Conservation (phyloP, 768 basidiomycete species). For the Russula virescens region DNA sequence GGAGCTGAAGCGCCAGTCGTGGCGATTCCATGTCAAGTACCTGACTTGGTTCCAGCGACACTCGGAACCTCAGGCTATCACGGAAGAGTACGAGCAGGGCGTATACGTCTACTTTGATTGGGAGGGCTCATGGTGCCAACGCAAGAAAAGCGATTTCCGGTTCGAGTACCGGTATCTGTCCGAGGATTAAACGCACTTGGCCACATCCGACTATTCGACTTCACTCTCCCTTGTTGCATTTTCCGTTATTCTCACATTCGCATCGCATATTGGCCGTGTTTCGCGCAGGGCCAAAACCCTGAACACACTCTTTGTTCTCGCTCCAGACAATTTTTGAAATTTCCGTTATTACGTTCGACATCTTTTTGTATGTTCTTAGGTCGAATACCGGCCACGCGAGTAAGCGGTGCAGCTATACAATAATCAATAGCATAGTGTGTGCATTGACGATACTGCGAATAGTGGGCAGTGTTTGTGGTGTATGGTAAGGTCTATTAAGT, state of each 20-base stretch:
- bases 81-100: conserved; percentile 98
- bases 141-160: conserved; percentile 97
- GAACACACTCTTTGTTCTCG: conserved; percentile 2
- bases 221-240: background rate
- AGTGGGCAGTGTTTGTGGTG: background rate
- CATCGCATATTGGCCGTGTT: conserved; percentile 3
- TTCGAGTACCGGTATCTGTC: conserved; percentile 95
- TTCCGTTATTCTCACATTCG: background rate
- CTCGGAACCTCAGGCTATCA: conserved; percentile 96
- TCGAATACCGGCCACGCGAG: background rate
- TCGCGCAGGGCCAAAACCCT: background rate
- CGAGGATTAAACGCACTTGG: conserved; percentile 54
- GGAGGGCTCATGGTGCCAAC: conserved; percentile 98
- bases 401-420: conserved; percentile 12
- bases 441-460: background rate
- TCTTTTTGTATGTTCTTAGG: conserved; percentile 16
- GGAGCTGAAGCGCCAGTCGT: conserved; percentile 94
- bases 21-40: conserved; percentile 99
- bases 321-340: background rate
- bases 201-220: too few relatives aligned
- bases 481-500: conserved; percentile 3
- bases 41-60: conserved; percentile 99
- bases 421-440: conserved; percentile 16
- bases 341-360: conserved; percentile 11
- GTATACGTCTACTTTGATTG: conserved; percentile 99